A percentile compares a stretch with the other conserved stretches of the same genome.
Evolutionary conservation across 768 basidiomycete species (phyloP).

Genomic region (Sarcomyxa edulis): DNA sequence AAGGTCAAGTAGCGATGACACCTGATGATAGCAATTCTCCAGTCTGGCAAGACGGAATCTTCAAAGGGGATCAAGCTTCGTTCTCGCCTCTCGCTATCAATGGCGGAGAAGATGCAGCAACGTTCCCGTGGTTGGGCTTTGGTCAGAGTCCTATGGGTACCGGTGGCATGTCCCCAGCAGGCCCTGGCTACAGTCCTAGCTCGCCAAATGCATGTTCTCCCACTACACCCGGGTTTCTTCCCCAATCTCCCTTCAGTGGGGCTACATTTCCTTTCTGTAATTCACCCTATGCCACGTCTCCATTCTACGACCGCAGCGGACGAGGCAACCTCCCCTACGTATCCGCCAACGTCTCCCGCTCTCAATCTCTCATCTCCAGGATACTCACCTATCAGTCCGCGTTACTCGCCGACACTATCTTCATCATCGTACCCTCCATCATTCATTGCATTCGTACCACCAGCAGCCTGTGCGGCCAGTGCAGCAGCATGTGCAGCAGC

Average conservation of each 20-base stretch:
- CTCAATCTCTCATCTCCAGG: slow-evolving; percentile 79
- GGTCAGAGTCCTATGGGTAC: slow-evolving; percentile 84
- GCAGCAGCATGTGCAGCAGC: too few species aligned
- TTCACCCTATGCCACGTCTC: slow-evolving; percentile 81
- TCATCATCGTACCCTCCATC: slow-evolving; percentile 88
- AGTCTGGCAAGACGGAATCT: slow-evolving; percentile 69
- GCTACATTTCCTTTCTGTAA: slow-evolving; percentile 80
- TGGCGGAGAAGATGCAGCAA: slow-evolving; percentile 76
- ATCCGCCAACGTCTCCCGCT: slow-evolving; percentile 84
- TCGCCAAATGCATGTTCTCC: slow-evolving; percentile 88
- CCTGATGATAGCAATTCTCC: slow-evolving; percentile 94
- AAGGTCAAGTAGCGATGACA: slow-evolving; percentile 90
- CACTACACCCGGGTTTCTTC: slow-evolving; percentile 81
- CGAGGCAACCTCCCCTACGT: slow-evolving; percentile 72
- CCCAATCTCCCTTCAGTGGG: slow-evolving; percentile 78
- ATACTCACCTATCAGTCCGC: slow-evolving; percentile 80
- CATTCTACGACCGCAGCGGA: slow-evolving; percentile 69
- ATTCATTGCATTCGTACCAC: too few species aligned
- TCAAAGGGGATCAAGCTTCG: slow-evolving; percentile 81
- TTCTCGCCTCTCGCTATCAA: slow-evolving; percentile 94
- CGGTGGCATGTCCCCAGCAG: slow-evolving; percentile 85
- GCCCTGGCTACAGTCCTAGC: slow-evolving; percentile 85
- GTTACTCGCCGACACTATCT: slow-evolving; percentile 82
- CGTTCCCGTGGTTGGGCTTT: slow-evolving; percentile 68
- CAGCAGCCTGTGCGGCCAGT: too few species aligned